Evolutionary conservation across 1,139 yeast genomes (phyloP).

Genomic region (Geotrichum armillariae): DNA sequence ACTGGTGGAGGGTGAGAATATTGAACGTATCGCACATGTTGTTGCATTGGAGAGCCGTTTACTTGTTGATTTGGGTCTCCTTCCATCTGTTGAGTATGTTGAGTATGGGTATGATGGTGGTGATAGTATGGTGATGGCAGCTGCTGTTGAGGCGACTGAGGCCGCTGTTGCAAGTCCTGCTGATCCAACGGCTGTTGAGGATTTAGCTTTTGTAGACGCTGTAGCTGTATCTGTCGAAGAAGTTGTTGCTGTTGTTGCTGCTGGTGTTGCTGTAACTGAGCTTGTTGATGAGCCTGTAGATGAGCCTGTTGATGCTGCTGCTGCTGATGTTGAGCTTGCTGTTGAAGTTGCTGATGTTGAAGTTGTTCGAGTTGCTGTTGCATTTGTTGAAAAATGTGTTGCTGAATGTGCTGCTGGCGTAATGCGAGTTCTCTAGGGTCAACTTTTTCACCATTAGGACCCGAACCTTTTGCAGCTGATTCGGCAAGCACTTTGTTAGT

Average conservation of each 20-base stretch:
- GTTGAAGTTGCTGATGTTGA: constrained; percentile 13
- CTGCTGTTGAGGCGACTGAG: constrained; percentile 19
- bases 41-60: constrained; percentile 12
- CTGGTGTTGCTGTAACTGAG: constrained; percentile 21
- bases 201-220: constrained; percentile 1
- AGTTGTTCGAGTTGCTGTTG: constrained; percentile 17
- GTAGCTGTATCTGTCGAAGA: constrained; percentile 2
- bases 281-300: constrained; percentile 13
- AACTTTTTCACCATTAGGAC: constrained; percentile 13
- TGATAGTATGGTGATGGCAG: too few relatives aligned
- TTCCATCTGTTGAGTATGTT: not conserved
- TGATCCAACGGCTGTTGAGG: constrained; percentile 12
- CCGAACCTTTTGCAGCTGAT: constrained; percentile 14
- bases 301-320: constrained; percentile 22
- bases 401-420: constrained; percentile 19
- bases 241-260: constrained; percentile 11
- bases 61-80: constrained; percentile 1
- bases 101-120: constrained; percentile 9
- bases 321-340: constrained; percentile 16
- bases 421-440: constrained; percentile 19
- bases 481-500: constrained; percentile 17
- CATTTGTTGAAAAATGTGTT: constrained; percentile 20
- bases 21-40: constrained; percentile 16
- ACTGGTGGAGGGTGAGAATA: constrained; percentile 15
- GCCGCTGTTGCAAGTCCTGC: constrained; percentile 12